A percentile compares a stretch with the other conserved stretches of the same genome.
phyloP scores from a whole-genome alignment of 1,139 yeast species.

The Yamadazyma buinensis region DNA sequence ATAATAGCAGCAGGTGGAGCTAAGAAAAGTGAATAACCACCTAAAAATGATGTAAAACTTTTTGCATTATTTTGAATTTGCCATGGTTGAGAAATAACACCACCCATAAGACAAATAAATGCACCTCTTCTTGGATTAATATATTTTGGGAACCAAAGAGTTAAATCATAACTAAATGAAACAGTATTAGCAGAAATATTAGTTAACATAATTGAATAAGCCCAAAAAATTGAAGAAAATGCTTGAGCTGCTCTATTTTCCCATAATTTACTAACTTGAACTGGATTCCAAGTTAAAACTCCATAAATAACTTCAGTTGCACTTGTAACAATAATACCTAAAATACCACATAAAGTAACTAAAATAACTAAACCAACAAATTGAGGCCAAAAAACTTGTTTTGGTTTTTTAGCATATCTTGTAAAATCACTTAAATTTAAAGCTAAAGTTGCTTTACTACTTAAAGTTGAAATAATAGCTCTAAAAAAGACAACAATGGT shows the following conservation, averaged over 20 bases:
- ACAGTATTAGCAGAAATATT: constrained; percentile 22
- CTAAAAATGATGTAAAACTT: constrained; percentile 10
- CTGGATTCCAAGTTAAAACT: constrained; percentile 30
- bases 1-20: constrained; percentile 12
- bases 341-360: constrained; percentile 11
- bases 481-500: constrained; percentile 18
- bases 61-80: constrained; percentile 12
- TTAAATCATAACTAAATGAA: constrained; percentile 27
- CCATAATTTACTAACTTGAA: constrained; percentile 20
- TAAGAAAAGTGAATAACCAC: constrained; percentile 12
- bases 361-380: constrained; percentile 25
- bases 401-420: constrained; percentile 22
- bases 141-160: constrained; percentile 26
- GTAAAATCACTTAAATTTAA: constrained; percentile 30
- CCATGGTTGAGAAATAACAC: constrained; percentile 22
- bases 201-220: constrained; percentile 22
- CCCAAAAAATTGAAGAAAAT: constrained; percentile 31
- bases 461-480: constrained; percentile 21
- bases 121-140: constrained; percentile 49
- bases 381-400: constrained; percentile 22
- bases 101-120: constrained; percentile 31
- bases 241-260: constrained; percentile 34
- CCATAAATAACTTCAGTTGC: constrained; percentile 13
- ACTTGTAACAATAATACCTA: constrained; percentile 12
- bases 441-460: constrained; percentile 27